These are phyloP conservation scores for Pestalotiopsis fici DNA, from an alignment of 2,329 filamentous ascomycete species.

Conservation along the genomic window DNA sequence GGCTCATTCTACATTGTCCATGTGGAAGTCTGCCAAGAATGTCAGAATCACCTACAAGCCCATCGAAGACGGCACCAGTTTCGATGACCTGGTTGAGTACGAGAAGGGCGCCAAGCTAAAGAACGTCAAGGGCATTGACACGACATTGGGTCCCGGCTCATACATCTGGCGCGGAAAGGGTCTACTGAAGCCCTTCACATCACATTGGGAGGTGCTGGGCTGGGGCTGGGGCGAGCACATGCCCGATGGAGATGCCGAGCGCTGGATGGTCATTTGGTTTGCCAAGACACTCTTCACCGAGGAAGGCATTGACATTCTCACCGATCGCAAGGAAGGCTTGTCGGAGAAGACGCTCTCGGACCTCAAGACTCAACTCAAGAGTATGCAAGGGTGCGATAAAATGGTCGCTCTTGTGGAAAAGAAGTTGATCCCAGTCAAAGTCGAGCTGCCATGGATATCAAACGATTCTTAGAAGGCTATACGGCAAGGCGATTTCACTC, in stretches of 20 bases:
- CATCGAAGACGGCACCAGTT: slow-evolving; percentile 41
- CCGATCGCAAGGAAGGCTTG: slow-evolving; percentile 61
- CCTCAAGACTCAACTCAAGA: slow-evolving; percentile 56
- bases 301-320: slow-evolving; percentile 80
- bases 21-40: slow-evolving; percentile 82
- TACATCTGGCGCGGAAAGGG: slow-evolving; percentile 83
- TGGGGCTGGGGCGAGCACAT: slow-evolving; percentile 70
- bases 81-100: slow-evolving; percentile 73
- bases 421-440: slow-evolving; percentile 52
- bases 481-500: neutral
- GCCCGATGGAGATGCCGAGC: slow-evolving; percentile 40
- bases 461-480: neutral
- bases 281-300: slow-evolving; percentile 81
- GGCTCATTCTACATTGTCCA: slow-evolving; percentile 73
- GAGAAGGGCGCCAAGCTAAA: slow-evolving; percentile 52
- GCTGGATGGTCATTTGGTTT: slow-evolving; percentile 85
- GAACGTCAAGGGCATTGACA: slow-evolving; percentile 67
- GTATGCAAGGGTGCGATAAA: slow-evolving; percentile 54
- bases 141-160: slow-evolving; percentile 35
- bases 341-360: slow-evolving; percentile 54
- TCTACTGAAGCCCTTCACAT: slow-evolving; percentile 69
- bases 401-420: slow-evolving; percentile 51
- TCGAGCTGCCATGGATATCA: slow-evolving; percentile 52
- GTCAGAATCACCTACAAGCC: slow-evolving; percentile 76
- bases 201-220: slow-evolving; percentile 80